Evolutionary conservation across 2,329 filamentous ascomycete species (phyloP).

Genomic region (Colletotrichum musae): DNA sequence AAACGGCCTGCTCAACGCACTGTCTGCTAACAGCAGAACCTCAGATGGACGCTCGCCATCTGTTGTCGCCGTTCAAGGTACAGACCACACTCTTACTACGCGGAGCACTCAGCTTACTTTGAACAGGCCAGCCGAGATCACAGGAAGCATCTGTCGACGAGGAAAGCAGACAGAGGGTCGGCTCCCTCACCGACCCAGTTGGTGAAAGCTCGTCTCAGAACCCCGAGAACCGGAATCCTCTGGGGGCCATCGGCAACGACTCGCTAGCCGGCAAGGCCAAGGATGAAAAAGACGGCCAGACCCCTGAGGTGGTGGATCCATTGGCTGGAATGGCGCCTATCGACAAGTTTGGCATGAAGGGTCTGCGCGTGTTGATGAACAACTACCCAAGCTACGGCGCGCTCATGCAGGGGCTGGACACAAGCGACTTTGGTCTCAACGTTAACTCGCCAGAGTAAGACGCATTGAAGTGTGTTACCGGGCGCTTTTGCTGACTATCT

Average conservation of each 20-base stretch:
- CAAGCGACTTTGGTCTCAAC: slow-evolving; percentile 70
- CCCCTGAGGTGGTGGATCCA: slow-evolving; percentile 67
- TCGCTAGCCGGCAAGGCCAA: slow-evolving; percentile 55
- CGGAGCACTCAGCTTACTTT: slow-evolving; percentile 10
- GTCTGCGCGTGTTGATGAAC: slow-evolving; percentile 74
- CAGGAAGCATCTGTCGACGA: slow-evolving; percentile 62
- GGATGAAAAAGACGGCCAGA: slow-evolving; percentile 58
- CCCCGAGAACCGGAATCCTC: slow-evolving; percentile 55
- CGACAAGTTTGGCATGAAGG: slow-evolving; percentile 77
- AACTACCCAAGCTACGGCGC: slow-evolving; percentile 75
- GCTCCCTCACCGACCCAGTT: slow-evolving; percentile 58
- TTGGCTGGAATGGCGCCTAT: slow-evolving; percentile 72
- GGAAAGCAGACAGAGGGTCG: slow-evolving; percentile 61
- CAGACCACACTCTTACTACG: slow-evolving; percentile 6
- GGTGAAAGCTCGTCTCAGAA: slow-evolving; percentile 52
- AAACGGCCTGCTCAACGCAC: slow-evolving; percentile 74
- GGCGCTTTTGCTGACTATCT: slow-evolving; percentile 40
- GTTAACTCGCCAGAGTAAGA: slow-evolving; percentile 71
- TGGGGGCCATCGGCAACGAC: slow-evolving; percentile 65
- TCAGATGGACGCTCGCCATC: slow-evolving; percentile 64
- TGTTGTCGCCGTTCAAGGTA: slow-evolving; percentile 54
- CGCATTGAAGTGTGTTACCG: not conserved
- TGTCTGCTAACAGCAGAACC: slow-evolving; percentile 71
- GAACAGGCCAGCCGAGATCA: slow-evolving; percentile 52
- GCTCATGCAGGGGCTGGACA: slow-evolving; percentile 72